Percentiles rank a stretch among this genome's conserved stretches.
Evolutionary conservation across 257 asterid genomes (phyloP).

Genomic region (Dorcoceras hygrometricum): DNA sequence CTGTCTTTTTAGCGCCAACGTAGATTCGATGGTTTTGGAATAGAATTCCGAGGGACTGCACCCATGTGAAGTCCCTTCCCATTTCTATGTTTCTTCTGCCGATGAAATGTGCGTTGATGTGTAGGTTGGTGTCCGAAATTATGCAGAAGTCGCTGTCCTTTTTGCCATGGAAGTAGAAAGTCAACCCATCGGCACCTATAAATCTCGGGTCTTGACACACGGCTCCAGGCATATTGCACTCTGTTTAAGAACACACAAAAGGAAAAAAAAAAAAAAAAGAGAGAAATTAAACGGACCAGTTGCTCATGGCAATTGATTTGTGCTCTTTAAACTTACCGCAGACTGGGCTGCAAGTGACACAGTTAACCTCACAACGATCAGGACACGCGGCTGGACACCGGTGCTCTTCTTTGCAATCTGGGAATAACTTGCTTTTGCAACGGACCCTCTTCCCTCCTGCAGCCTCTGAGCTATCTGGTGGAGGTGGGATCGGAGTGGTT

Average conservation of each 20-base stretch:
- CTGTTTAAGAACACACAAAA: slow-evolving; percentile 26
- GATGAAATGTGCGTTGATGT: slow-evolving; percentile 84
- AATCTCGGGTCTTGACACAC: slow-evolving; percentile 88
- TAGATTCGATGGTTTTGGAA: slow-evolving; percentile 52
- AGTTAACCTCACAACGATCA: slow-evolving; percentile 48
- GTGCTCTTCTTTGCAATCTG: slow-evolving; percentile 39
- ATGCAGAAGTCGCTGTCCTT: slow-evolving; percentile 66
- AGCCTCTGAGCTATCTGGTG: slow-evolving; percentile 43
- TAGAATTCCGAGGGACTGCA: slow-evolving; percentile 81
- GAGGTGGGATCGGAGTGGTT: slow-evolving; percentile 14
- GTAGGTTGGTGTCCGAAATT: slow-evolving; percentile 64
- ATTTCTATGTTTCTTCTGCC: slow-evolving; percentile 58
- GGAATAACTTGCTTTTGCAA: slow-evolving; percentile 43
- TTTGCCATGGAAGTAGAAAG: slow-evolving; percentile 89
- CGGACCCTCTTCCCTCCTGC: slow-evolving; percentile 47
- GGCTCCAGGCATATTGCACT: slow-evolving; percentile 76
- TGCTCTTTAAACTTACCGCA: slow-evolving; percentile 54
- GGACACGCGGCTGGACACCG: slow-evolving; percentile 57
- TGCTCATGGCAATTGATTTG: not conserved
- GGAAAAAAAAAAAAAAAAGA: not conserved
- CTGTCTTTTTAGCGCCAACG: slow-evolving; percentile 59
- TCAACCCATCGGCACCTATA: slow-evolving; percentile 72
- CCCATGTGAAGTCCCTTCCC: slow-evolving; percentile 92
- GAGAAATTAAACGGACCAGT: not conserved
- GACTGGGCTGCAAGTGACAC: slow-evolving; percentile 63